Evolutionary conservation across 495 filamentous ascomycete species (phyloP), one percentile per base, ranked within the genome.

Genomic region (Tuber calosporum): DNA sequence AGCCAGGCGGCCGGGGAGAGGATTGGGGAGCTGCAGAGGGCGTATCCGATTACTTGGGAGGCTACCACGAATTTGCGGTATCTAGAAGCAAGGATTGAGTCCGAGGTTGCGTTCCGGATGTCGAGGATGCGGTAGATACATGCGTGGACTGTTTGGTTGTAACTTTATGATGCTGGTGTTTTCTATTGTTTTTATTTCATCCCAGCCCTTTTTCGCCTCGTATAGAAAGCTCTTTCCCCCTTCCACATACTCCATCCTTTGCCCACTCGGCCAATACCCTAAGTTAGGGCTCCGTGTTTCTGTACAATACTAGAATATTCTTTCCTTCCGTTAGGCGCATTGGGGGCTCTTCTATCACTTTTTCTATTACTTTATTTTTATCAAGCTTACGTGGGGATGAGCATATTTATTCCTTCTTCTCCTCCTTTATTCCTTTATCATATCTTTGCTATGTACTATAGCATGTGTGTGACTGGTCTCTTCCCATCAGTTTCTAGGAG

Each of bases 1-100:
- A 77, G 75, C 42, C 70, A 34, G 36, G 72, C 74, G 62, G 79
- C 79, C 34, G 67, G 73, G 30, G 39, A 70, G 34, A n/a, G 53
- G 43, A 34, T 81, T 40, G 67, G 37, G 20, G 69, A 67, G 40
- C 58, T 77, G 15, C 78, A 77, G 40, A 72, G 69, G 53, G 45
- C 67, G 19, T 80, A 71, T 34, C 80, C 79, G 42, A 74, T 68
- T 37, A 79, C 80, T 22, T 77, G 69, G 39, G 72, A 72, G 39
- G 80, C 73, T 37, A 79, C 74, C 40, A 71, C 75, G 58, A 72
- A 74, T 45, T 53, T 81, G 34, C 62, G 73, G 11, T 39, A 74
- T 22, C 70, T 81, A 43, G 80, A 81, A 36, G 30, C 67, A 36
- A 74, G 80, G 68, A 74, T 81, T 53, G 73, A 72, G 66, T 79